phyloP scores from a whole-genome alignment of 345 rosid species.

The Isatis tinctoria region DNA sequence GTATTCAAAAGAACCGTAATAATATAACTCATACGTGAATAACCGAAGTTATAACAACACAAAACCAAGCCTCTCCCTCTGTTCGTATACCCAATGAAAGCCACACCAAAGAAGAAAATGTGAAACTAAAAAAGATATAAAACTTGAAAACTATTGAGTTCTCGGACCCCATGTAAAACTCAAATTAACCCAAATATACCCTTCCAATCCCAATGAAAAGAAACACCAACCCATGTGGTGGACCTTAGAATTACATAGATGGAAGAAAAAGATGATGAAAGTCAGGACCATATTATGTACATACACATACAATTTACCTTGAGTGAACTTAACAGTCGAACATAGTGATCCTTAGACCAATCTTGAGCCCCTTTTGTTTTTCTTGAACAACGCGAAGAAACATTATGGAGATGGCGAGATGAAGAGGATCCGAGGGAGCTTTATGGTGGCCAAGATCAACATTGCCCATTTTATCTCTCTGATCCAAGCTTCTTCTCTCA shows the following conservation, averaged over 20 bases:
- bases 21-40: constrained; percentile 29
- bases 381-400: constrained; percentile 30
- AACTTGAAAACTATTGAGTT: constrained; percentile 21
- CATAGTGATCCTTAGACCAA: constrained; percentile 25
- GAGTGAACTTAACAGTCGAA: constrained; percentile 23
- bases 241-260: constrained; percentile 32
- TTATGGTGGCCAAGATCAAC: constrained; percentile 56
- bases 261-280: constrained; percentile 4
- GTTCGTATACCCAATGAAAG: constrained; percentile 31
- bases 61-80: constrained; percentile 24
- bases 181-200: constrained; percentile 29
- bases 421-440: constrained; percentile 93
- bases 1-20: constrained; percentile 11
- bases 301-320: constrained; percentile 26
- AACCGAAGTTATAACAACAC: constrained; percentile 25
- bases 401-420: constrained; percentile 50
- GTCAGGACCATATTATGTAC: constrained; percentile 36
- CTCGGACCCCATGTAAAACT: constrained; percentile 26
- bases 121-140: constrained; percentile 17
- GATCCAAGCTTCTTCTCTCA: constrained; percentile 74
- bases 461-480: constrained; percentile 62
- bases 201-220: constrained; percentile 25
- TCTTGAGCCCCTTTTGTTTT: constrained; percentile 19
- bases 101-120: constrained; percentile 22
- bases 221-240: constrained; percentile 32